Percentiles rank a stretch among this genome's conserved stretches.
These are phyloP conservation scores for Gentiana macrophylla DNA, from an alignment of 257 asterid genomes.

Conservation along the genomic window DNA sequence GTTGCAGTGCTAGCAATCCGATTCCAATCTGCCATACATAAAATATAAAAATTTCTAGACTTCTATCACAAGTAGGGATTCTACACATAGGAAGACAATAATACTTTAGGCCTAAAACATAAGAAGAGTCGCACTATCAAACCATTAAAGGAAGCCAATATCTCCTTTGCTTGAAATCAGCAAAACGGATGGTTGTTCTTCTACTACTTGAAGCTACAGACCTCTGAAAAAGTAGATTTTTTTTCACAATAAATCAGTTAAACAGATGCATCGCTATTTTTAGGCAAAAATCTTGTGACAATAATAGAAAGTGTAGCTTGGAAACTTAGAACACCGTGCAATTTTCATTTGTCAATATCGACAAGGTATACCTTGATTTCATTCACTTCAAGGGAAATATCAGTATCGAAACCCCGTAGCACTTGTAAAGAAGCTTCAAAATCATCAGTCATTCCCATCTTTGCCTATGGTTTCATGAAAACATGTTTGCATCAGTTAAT, in stretches of 20 bases:
- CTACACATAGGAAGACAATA: background rate
- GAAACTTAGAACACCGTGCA: background rate
- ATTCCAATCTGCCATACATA: conserved; percentile 59
- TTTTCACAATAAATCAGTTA: too few species aligned
- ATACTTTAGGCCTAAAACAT: background rate
- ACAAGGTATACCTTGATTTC: conserved; percentile 51
- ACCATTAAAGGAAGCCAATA: conserved; percentile 97
- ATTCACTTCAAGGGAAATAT: conserved; percentile 69
- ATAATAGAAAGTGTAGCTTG: too few species aligned
- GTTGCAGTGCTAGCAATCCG: conserved; percentile 71
- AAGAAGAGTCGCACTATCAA: background rate
- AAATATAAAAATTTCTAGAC: background rate
- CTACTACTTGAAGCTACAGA: conserved; percentile 78
- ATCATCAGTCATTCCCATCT: conserved; percentile 89
- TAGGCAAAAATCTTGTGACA: too few species aligned
- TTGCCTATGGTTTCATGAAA: conserved; percentile 46
- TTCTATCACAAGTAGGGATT: background rate
- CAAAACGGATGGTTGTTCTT: conserved; percentile 66
- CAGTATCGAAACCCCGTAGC: conserved; percentile 90
- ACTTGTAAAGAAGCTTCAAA: conserved; percentile 95
- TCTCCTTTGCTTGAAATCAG: conserved; percentile 74
- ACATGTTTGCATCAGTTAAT: conserved; percentile 12
- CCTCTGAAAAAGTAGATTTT: conserved; percentile 36
- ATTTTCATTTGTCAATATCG: background rate
- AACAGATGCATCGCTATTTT: too few species aligned